Base-by-base conservation (phyloP, 495 filamentous ascomycete genomes). In the Talaromyces nanjingensis region DNA sequence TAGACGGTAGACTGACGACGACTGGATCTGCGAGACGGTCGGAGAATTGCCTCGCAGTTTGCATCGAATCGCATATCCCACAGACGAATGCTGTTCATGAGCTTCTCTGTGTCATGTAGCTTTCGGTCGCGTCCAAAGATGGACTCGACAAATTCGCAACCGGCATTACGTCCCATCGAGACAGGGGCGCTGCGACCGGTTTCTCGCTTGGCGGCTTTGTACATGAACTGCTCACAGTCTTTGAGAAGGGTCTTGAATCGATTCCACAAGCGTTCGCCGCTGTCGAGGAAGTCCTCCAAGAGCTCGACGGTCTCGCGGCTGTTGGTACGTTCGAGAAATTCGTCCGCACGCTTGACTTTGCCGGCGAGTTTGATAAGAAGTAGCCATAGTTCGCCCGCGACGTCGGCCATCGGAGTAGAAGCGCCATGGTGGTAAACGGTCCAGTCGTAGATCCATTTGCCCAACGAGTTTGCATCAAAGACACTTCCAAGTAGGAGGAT, bases 361-460 rank as follows among this genome's bases (percentile, higher is more conserved):
- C 91, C 91, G 29, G 93, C 89, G n/a, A 98, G 83, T 75, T 96
- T 91, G 77, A 97, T 97, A 65, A 98, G 82, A 52, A 97, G 80
- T 33, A 97, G 84, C 94, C 94, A 98, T 65, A 98, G 77, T 70
- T 97, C 92, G 71, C 94, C 94, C 20, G 94, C 93, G 72, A 96
- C 87, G 64, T 97, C 92, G 47, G 92, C 86, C 72, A 97, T 92
- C 65, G 94, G 91, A 3, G 91, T 91, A 29, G 85, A 85, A 11
- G 91, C 83, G 47, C 92, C 92, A 67, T 96, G 89, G 73, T 89
- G 87, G 79, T 91, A 97, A 64, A 97, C 91, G 33, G 94, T 97
- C 94, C 94, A 98, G 82, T 98, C 96, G 79, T 96, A 98, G 73
- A 98, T 93, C 94, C 94, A 98, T 76, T 97, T 96, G 70, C 94